Evolutionary conservation across 352 stramenopile species (phyloP).

Genomic region (Aphanomyces euteiches): DNA sequence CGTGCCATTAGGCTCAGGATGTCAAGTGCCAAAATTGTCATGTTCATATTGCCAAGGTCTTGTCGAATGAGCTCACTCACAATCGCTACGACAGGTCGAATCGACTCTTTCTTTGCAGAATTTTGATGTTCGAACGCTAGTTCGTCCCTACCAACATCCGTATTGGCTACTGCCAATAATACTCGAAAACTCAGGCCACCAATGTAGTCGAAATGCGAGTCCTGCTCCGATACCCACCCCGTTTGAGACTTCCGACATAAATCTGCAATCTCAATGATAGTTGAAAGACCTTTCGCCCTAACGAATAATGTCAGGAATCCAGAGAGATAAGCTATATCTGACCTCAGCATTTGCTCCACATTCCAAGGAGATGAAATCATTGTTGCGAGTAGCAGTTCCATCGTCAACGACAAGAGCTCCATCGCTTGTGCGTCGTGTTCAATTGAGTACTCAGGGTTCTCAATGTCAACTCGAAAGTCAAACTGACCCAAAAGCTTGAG

Average conservation of each 20-base stretch:
- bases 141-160: slow-evolving; percentile 22
- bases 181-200: slow-evolving; percentile 13
- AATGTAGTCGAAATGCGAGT: slow-evolving; percentile 27
- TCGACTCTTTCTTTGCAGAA: slow-evolving; percentile 5
- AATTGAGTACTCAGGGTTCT: slow-evolving; percentile 9
- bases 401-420: slow-evolving; percentile 24
- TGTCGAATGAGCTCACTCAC: slow-evolving; percentile 16
- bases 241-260: slow-evolving; percentile 18
- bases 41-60: slow-evolving; percentile 15
- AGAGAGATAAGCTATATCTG: background rate
- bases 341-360: slow-evolving; percentile 28
- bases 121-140: slow-evolving; percentile 13
- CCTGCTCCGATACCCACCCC: slow-evolving; percentile 16
- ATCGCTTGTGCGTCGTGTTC: slow-evolving; percentile 15
- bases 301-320: background rate
- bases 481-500: slow-evolving; percentile 22
- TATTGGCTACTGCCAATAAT: slow-evolving; percentile 21
- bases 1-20: slow-evolving; percentile 23
- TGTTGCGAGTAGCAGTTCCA: slow-evolving; percentile 21
- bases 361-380: slow-evolving; percentile 29
- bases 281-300: slow-evolving; percentile 10
- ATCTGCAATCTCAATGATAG: slow-evolving; percentile 26
- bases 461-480: slow-evolving; percentile 23
- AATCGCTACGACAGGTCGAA: slow-evolving; percentile 18
- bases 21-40: slow-evolving; percentile 23